phyloP scores from a whole-genome alignment of 257 asterid genomes.

The Fraxinus pennsylvanica region DNA sequence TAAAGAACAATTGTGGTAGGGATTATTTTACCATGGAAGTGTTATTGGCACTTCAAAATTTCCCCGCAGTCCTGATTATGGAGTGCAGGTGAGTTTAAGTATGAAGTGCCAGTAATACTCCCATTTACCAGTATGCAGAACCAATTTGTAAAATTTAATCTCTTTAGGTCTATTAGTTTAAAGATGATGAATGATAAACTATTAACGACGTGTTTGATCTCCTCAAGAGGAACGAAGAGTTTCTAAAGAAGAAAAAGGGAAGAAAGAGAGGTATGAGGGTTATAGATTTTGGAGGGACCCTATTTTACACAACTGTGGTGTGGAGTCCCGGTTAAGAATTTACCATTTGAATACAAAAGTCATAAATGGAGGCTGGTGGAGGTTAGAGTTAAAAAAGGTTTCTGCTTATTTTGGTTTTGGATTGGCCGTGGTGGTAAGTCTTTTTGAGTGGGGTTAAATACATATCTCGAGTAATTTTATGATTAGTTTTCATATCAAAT shows the following conservation, averaged over 20 bases:
- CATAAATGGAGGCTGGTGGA: too few species aligned
- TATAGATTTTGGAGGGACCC: background rate
- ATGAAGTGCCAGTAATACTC: background rate
- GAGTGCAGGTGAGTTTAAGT: background rate
- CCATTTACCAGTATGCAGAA: background rate
- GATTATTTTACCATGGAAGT: too few species aligned
- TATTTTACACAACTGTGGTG: background rate
- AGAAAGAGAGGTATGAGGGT: background rate
- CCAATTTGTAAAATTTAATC: background rate
- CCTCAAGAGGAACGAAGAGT: background rate
- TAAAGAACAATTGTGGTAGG: too few species aligned
- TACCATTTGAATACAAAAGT: too few species aligned
- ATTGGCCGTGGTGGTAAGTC: background rate
- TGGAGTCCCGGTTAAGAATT: too few species aligned
- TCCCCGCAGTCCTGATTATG: background rate
- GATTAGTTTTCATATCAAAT: background rate
- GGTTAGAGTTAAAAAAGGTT: background rate
- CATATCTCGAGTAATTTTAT: background rate
- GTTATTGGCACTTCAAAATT: too few species aligned
- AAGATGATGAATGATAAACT: background rate
- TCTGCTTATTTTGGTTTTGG: background rate
- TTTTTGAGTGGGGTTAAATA: background rate
- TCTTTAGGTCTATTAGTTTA: background rate
- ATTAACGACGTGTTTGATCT: background rate
- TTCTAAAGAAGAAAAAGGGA: background rate